Evolutionary conservation across 192 early-diverging fungal species (phyloP), one percentile per base, ranked within the genome.

Genomic region (Haplosporangium gracile): DNA sequence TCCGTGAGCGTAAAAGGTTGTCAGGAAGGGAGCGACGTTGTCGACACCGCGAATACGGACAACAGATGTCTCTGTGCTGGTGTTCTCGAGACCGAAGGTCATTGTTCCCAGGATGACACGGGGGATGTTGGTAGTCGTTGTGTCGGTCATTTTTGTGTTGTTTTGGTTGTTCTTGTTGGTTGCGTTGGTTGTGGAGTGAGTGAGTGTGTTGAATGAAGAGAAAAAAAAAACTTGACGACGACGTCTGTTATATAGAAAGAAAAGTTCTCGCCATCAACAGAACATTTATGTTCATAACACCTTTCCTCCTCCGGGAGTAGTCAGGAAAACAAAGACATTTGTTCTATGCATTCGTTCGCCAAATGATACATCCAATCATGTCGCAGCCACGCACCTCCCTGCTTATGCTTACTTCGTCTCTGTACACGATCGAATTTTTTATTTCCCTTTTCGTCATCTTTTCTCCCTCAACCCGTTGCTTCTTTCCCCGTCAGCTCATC

Each of bases 31-130:
- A 20, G 76, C 72, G 22, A 82, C 47, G 60, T 72, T 73, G 15
- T 77, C 75, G 32, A 10, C 29, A 36, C 81, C 81, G 1, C 74
- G 55, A 4, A 82, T 55, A 26, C 80, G 80, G 24, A 82, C 47
- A 36, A 36, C 18, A 1, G 75, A 49, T 18, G 45, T 24, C 0
- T 24, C 15, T 20, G 13, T 4, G 9, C 49, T 34, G 38, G 55
- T 53, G 2, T 15, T 4, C 43, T 82, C 81, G 1, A 82, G 70
- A 16, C 68, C 81, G 29, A 82, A 82, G 36, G 74, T 77, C 81
- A 76, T 76, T n/a, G 81, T 77, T 53, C 79, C 49, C 11, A 68
- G 65, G 49, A 78, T 38, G 47, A 36, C 18, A 36, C 38, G 70
- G 39, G 70, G 40, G 40, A 72, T 72, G 40, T 72, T 39, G 55